These are phyloP conservation scores for Suillus fuscotomentosus DNA, from an alignment of 768 basidiomycete species.

Conservation along the genomic window DNA sequence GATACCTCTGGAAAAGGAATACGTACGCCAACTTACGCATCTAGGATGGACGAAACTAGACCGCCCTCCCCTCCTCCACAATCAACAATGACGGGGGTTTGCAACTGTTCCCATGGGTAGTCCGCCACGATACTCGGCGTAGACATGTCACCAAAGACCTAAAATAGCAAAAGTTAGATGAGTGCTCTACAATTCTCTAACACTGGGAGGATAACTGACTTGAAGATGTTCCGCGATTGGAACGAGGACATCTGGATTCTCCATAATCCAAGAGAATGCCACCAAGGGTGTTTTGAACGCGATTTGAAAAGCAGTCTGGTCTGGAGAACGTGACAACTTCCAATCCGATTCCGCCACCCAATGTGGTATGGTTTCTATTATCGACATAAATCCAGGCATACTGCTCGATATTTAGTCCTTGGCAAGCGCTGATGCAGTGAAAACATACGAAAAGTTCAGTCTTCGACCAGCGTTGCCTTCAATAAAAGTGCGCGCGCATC, in stretches of 20 bases:
- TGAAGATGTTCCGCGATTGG: neutral
- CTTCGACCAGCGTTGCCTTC: constrained; percentile 15
- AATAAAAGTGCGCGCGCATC: constrained; percentile 14
- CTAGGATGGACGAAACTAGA: constrained; percentile 38
- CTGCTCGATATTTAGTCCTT: constrained; percentile 5
- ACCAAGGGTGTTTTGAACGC: constrained; percentile 31
- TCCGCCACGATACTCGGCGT: constrained; percentile 39
- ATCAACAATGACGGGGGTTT: constrained; percentile 37
- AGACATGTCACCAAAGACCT: constrained; percentile 7
- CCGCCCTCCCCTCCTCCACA: constrained; percentile 42
- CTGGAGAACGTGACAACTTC: constrained; percentile 11
- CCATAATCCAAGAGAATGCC: neutral
- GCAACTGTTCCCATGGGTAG: constrained; percentile 37
- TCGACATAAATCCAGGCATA: constrained; percentile 13
- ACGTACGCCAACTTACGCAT: constrained; percentile 24
- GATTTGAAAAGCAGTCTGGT: constrained; percentile 38
- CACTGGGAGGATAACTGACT: neutral
- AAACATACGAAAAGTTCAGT: constrained; percentile 10
- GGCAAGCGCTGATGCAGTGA: neutral
- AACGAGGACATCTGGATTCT: constrained; percentile 10
- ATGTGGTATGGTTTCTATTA: constrained; percentile 10
- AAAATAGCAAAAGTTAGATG: neutral
- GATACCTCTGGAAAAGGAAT: neutral
- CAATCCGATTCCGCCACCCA: constrained; percentile 18
- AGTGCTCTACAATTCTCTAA: neutral